Base-by-base conservation (phyloP, 352 stramenopile genomes). In the Phytophthora syringae region DNA sequence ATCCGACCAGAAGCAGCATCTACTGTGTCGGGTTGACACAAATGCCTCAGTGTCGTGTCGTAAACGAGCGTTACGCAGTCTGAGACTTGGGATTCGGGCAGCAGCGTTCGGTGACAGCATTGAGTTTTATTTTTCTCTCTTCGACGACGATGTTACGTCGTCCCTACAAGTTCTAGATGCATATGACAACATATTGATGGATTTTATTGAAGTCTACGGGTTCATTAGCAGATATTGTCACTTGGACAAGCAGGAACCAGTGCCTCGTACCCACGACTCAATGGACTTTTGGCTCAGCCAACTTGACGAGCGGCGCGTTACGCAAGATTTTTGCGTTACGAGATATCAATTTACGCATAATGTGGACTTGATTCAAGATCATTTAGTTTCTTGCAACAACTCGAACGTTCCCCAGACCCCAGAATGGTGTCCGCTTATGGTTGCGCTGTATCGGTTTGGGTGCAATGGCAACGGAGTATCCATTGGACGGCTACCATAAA, bases 391-490 rank as follows among this genome's bases (percentile, higher is more conserved):
- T 16, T 9, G 9, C 36, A 49, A 59, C 25, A 30, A 59, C 3
- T 59, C 37, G 16, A 59, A 59, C 37, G 15, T 59, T 32, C 36
- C 24, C 0, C 51, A 59, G 22, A 49, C 36, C 2, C 36, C 37
- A 9, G 24, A 13, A 27, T 59, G 51, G 51, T 59, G 51, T 22
- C 51, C 49, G 36, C 34, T 48, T 16, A 50, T 50, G 51, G 36
- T 59, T 12, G n/a, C 32, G 4, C 36, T 58, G 4, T 58, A 58
- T 58, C 36, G 22, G n/a, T 58, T 58, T 39, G 36, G 27, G 22
- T 58, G 36, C 21, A 22, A 58, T 11, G 51, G 51, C 12, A 58
- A 58, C 15, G 51, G 36, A n/a, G 51, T n/a, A n/a, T n/a, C n/a
- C n/a, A n/a, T n/a, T n/a, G n/a, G n/a, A n/a, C n/a, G n/a, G n/a